Conservation (phyloP, 768 basidiomycete species). For the Termitomyces sp. region DNA sequence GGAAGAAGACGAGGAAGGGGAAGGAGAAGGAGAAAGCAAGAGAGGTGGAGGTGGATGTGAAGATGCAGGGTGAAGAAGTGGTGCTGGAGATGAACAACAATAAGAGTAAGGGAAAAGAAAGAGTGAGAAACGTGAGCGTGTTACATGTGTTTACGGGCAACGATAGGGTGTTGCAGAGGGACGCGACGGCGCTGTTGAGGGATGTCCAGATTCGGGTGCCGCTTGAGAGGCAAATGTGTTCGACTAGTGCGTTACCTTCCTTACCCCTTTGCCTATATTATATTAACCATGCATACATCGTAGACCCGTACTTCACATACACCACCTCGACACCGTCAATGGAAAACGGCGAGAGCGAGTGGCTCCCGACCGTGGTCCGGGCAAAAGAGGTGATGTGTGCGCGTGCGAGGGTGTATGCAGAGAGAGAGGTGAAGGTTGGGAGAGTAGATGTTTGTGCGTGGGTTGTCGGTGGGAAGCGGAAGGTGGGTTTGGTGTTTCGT, state of each 20-base stretch:
- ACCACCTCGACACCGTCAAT: background rate
- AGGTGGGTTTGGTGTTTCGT: conserved; percentile 7
- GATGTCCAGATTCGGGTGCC: conserved; percentile 36
- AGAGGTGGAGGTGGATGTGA: no score
- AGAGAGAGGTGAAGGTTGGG: conserved; percentile 29
- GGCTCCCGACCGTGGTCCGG: conserved; percentile 13
- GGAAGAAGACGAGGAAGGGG: background rate
- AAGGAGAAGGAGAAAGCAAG: background rate
- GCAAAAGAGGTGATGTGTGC: conserved; percentile 30
- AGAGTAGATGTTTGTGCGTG: conserved; percentile 38
- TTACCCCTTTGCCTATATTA: background rate
- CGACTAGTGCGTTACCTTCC: conserved; percentile 19
- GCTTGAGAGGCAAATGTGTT: conserved; percentile 27
- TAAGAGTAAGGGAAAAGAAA: background rate
- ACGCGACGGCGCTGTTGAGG: conserved; percentile 34
- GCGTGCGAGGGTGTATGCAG: conserved; percentile 32
- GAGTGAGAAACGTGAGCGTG: conserved; percentile 18
- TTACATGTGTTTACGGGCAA: conserved; percentile 53
- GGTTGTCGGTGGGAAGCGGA: conserved; percentile 25
- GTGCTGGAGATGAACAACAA: background rate
- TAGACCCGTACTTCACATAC: conserved; percentile 14
- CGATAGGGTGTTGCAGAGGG: conserved; percentile 32
- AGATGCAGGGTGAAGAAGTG: background rate
- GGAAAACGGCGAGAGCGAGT: background rate
- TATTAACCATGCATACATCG: no score